Evolutionary conservation across 495 filamentous ascomycete genomes (phyloP), one percentile per base, ranked within the genome.

Genomic region (Alectoria sarmentosa): DNA sequence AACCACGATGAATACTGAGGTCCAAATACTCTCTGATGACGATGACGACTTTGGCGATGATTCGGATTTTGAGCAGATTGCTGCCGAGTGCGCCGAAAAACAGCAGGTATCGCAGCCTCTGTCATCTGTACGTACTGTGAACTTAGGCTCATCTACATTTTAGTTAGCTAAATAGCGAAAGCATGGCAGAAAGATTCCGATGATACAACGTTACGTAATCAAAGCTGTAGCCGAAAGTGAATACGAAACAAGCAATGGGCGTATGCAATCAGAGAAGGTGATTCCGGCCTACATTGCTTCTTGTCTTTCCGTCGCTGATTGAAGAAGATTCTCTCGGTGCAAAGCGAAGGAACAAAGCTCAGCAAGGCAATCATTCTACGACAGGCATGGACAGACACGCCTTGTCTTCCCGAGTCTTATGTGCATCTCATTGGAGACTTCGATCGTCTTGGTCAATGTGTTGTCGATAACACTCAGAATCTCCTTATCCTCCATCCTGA

Each of bases 401-500:
- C 87, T 36, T 91, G 86, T 55, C 84, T 79, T 37, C 79, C 82
- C 52, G 88, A 87, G 46, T 85, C 89, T 13, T 91, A 85, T 71
- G 85, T 98, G 61, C 90, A 96, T 75, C 75, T 96, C 61, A 88
- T 96, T 63, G 91, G 92, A n/a, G 76, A 83, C 26, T 95, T 96
- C 69, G 78, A 87, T 61, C 66, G 77, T 7, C 76, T 75, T 15
- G 88, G 88, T 9, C 79, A 84, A 65, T 87, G 85, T 72, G 82
- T 90, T 65, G 79, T 96, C 60, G 87, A 92, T 73, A 90, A 96
- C 72, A 74, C 78, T 32, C 78, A 87, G 61, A 90, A 96, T 69
- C 88, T 96, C 78, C 76, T 98, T 44, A 93, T 98, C 68, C 79
- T 98, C 17, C 91, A 98, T 72, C 94, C 94, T 4, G 94, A 98